phyloP scores from a whole-genome alignment of 1,139 yeast genomes.

The Hansenula sp. region DNA sequence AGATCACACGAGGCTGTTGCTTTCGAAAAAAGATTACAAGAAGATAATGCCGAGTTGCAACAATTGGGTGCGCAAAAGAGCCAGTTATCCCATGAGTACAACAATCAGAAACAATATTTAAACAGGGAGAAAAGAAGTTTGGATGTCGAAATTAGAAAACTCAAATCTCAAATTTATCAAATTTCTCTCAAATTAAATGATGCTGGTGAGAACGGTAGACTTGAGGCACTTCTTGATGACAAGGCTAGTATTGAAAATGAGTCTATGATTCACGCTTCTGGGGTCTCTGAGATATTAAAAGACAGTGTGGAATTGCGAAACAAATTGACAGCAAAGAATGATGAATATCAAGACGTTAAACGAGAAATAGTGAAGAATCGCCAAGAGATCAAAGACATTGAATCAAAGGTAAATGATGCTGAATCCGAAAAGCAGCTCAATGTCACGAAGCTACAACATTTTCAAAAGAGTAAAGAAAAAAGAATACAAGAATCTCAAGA shows the following conservation, averaged over 20 bases:
- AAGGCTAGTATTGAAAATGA: constrained; percentile 24
- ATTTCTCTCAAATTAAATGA: constrained; percentile 27
- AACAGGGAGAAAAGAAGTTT: constrained; percentile 4
- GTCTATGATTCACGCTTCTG: constrained; percentile 21
- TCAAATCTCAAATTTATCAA: constrained; percentile 20
- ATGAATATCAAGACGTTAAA: constrained; percentile 19
- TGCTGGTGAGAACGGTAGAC: constrained; percentile 35
- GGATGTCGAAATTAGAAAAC: constrained; percentile 1
- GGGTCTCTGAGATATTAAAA: constrained; percentile 24
- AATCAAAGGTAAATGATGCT: constrained; percentile 21
- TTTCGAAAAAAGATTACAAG: constrained; percentile 15
- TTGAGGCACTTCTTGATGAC: constrained; percentile 31
- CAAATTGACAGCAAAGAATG: constrained; percentile 21
- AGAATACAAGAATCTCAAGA: constrained; percentile 21
- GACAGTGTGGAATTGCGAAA: constrained; percentile 21
- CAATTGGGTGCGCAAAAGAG: constrained; percentile 18
- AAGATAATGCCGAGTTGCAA: constrained; percentile 14
- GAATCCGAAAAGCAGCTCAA: constrained; percentile 22
- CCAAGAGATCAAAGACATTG: constrained; percentile 17
- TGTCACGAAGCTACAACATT: constrained; percentile 15
- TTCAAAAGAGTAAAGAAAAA: constrained; percentile 11
- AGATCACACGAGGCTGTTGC: constrained; percentile 17
- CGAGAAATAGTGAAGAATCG: constrained; percentile 14
- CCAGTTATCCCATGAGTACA: constrained; percentile 1
- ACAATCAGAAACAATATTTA: constrained; percentile 3